Base-by-base conservation (phyloP, 2,329 filamentous ascomycete species). In the Alternaria alternata region DNA sequence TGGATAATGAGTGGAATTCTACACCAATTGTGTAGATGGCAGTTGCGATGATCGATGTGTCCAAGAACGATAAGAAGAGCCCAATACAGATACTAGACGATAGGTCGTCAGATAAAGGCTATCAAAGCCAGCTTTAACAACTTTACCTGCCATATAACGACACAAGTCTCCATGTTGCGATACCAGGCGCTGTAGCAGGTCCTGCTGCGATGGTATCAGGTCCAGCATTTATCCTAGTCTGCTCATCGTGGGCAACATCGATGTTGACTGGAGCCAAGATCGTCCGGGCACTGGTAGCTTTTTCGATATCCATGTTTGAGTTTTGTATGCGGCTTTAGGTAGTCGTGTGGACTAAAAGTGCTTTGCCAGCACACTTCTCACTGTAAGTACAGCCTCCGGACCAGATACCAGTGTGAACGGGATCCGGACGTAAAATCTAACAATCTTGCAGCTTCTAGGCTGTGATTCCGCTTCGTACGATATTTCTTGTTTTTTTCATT, bases 31-130 rank as follows among this genome's bases (percentile, higher is more conserved):
- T 79, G 66, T 84, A 84, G 9, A 89, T 73, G 44, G 84, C 84
- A 12, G 86, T 88, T 1, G 86, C 85, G 1, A 89, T 84, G 38
- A 89, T 88, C 4, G 86, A 86, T 1, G 84, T 83, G 70, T 88
- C 86, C n/a, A 88, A 72, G 66, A 87, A 82, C 28, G 87, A 84
- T 48, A 89, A 80, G 54, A 87, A 86, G 1, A 88, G 79, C 3
- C 86, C 86, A 6, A 84, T 73, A 20, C 79, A 82, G 14, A 86
- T 74, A 16, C 84, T 87, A 24, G 2, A 34, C 7, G 7, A 11
- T 26, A 24, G 7, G 12, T 4, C 11, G 22, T 51, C 12, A 51
- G 48, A n/a, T 39, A 5, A 2, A 24, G 22, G 16, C 0, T 20
- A 51, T 24, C 1, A 2, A 9, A 36, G 5, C 14, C 2, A 26